phyloP scores from a whole-genome alignment of 495 filamentous ascomycete species.

The Neurospora sp. region DNA sequence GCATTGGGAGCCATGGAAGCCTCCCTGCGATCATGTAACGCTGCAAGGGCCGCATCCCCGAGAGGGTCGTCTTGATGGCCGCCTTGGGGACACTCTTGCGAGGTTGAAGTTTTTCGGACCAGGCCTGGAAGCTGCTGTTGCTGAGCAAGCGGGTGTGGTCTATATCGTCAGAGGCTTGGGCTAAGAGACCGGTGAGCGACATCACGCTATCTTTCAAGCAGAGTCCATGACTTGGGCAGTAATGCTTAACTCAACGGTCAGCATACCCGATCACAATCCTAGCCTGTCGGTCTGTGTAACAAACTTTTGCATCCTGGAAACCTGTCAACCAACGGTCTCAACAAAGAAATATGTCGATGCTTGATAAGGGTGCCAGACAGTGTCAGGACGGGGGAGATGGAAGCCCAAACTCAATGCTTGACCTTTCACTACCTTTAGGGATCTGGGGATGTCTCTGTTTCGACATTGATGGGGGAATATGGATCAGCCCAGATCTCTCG shows the following conservation, averaged over 20 bases:
- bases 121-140: not conserved
- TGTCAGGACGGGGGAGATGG: not conserved
- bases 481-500: not conserved
- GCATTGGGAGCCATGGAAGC: slow-evolving; percentile 11
- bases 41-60: slow-evolving; percentile 10
- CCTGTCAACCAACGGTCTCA: not conserved
- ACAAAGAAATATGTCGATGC: not conserved
- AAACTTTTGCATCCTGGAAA: not conserved
- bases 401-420: not conserved
- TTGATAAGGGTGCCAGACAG: not conserved
- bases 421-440: not conserved
- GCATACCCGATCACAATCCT: not conserved
- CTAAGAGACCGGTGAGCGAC: not conserved
- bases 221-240: not conserved
- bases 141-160: not conserved
- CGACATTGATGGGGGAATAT: not conserved
- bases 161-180: not conserved
- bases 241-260: not conserved
- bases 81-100: slow-evolving; percentile 6
- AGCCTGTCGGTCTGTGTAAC: not conserved
- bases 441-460: not conserved
- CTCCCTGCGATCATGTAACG: slow-evolving; percentile 24
- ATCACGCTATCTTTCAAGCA: not conserved
- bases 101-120: not conserved
- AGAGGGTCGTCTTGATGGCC: not conserved